Conservation (phyloP, 2,329 filamentous ascomycete genomes). For the Penicillium brevicompactum region DNA sequence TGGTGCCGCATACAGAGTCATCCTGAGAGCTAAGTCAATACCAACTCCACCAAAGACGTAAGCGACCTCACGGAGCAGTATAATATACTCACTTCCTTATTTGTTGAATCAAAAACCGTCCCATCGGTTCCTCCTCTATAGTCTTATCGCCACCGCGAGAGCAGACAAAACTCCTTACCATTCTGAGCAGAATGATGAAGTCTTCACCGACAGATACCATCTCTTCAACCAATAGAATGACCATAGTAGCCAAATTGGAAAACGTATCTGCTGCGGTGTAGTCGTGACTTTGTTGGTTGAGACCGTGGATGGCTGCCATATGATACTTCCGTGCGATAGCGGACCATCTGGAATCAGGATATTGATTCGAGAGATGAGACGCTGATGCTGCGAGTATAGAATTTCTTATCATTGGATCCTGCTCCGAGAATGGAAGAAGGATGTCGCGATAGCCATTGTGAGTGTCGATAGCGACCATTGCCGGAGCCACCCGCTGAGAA, state of each 20-base stretch:
- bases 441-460: slow-evolving; percentile 18
- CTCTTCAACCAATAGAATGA: slow-evolving; percentile 14
- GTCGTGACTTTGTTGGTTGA: neutral
- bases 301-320: slow-evolving; percentile 3
- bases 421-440: slow-evolving; percentile 13
- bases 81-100: neutral
- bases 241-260: slow-evolving; percentile 12
- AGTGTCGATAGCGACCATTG: slow-evolving; percentile 17
- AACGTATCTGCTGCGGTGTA: neutral
- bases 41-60: no score
- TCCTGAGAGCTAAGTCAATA: slow-evolving; percentile 1
- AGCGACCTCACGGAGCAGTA: neutral
- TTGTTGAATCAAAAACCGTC: neutral
- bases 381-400: slow-evolving; percentile 10
- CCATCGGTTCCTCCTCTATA: slow-evolving; percentile 8
- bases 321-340: slow-evolving; percentile 1
- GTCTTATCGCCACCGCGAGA: slow-evolving; percentile 8
- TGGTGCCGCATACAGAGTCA: slow-evolving; percentile 16
- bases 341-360: neutral
- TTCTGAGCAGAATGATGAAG: slow-evolving; percentile 16
- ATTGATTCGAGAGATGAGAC: slow-evolving; percentile 1
- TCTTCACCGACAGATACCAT: slow-evolving; percentile 17
- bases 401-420: slow-evolving; percentile 12
- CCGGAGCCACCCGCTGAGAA: slow-evolving; percentile 15
- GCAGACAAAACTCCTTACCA: slow-evolving; percentile 14